Conservation (phyloP, 2,329 filamentous ascomycete species). For the Stenocarpella maydis region DNA sequence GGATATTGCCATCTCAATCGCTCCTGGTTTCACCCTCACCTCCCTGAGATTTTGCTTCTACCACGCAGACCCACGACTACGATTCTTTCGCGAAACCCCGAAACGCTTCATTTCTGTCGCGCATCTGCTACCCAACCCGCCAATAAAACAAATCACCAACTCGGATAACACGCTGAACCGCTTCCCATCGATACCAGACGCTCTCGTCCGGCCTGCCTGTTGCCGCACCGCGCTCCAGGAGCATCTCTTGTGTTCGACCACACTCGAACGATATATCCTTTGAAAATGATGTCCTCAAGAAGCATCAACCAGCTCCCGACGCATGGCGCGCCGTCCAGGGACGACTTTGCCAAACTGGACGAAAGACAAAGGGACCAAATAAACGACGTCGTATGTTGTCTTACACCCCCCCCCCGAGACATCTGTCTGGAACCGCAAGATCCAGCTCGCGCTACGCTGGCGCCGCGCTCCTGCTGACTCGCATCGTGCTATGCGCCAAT, state of each 20-base stretch:
- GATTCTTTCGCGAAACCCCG: slow-evolving; percentile 13
- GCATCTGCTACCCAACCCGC: background rate
- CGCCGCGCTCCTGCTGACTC: slow-evolving; percentile 24
- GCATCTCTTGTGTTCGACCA: background rate
- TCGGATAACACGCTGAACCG: background rate
- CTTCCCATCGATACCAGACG: background rate
- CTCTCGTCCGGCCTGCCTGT: background rate
- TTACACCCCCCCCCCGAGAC: too few relatives aligned
- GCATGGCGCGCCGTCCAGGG: slow-evolving; percentile 41
- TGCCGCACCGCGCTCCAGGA: slow-evolving; percentile 12
- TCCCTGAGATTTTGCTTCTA: slow-evolving; percentile 26
- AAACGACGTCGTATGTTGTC: slow-evolving; percentile 80
- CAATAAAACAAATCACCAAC: background rate
- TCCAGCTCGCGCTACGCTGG: background rate
- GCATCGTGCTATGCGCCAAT: slow-evolving; percentile 23
- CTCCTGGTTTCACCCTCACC: slow-evolving; percentile 25
- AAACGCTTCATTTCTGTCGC: slow-evolving; percentile 19
- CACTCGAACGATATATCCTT: slow-evolving; percentile 10
- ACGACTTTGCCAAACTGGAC: slow-evolving; percentile 60
- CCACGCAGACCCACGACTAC: slow-evolving; percentile 2
- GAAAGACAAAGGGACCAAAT: slow-evolving; percentile 95
- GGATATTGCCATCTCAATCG: slow-evolving; percentile 32
- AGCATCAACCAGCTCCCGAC: slow-evolving; percentile 34
- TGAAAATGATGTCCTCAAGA: slow-evolving; percentile 36
- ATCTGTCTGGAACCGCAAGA: background rate